These are phyloP conservation scores for Wickerhamiella siamensis DNA, from an alignment of 805 yeast species.

Conservation along the genomic window DNA sequence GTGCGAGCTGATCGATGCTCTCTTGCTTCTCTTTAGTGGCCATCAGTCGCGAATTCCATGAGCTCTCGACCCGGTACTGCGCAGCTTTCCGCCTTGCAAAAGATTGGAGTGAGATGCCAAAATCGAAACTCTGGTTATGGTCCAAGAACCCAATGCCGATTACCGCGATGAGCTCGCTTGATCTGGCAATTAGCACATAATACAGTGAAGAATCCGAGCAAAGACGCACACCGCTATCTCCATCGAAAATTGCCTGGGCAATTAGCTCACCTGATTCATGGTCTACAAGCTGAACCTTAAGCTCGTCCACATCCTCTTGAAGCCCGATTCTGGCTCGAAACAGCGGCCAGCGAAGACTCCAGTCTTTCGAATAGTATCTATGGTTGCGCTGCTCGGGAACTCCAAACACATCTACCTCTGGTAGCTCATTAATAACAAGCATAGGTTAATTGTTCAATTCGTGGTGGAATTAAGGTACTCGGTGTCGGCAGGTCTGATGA, in stretches of 20 bases:
- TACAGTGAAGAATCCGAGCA: conserved; percentile 1
- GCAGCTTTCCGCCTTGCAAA: conserved; percentile 1
- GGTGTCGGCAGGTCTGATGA: no score
- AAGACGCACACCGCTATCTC: not conserved
- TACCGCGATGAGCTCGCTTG: not conserved
- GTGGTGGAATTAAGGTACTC: no score
- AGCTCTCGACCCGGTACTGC: not conserved
- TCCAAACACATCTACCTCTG: conserved; percentile 1
- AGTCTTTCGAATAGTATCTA: conserved; percentile 1
- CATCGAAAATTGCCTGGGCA: not conserved
- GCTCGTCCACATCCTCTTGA: not conserved
- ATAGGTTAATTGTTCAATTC: no score
- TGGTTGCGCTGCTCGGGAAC: not conserved
- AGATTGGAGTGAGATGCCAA: not conserved
- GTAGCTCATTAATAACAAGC: no score
- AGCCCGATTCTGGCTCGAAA: not conserved
- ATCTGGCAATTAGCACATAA: not conserved
- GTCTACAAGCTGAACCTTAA: not conserved
- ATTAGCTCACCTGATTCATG: not conserved
- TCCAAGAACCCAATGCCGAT: conserved; percentile 1
- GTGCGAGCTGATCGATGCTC: not conserved
- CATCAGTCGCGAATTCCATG: not conserved
- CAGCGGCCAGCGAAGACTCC: not conserved
- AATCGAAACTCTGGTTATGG: not conserved
- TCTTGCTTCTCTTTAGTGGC: not conserved